phyloP scores from a whole-genome alignment of 164 flowering plant species.

The Nymphaea colorata region DNA sequence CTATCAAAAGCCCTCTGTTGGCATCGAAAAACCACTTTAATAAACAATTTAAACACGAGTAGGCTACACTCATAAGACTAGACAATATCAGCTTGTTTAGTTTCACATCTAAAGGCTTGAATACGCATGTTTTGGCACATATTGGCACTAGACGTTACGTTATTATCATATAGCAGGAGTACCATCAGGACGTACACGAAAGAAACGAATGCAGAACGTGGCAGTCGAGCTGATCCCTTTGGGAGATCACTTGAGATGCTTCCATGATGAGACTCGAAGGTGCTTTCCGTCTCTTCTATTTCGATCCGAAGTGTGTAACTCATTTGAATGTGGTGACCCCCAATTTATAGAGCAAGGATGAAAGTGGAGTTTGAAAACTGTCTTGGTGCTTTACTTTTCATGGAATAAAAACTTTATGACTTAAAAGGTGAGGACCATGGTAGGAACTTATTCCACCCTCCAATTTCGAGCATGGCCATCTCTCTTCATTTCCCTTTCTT shows the following conservation, averaged over 20 bases:
- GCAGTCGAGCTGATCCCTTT: background rate
- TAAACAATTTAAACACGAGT: no score
- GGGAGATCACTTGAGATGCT: no score
- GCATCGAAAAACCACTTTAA: no score
- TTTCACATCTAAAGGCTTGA: no score
- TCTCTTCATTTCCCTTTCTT: conserved; percentile 17
- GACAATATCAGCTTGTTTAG: no score
- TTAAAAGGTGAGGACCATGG: conserved; percentile 6
- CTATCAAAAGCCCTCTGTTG: no score
- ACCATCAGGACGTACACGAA: background rate
- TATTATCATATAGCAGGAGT: no score
- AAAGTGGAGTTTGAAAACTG: background rate
- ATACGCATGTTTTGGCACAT: no score
- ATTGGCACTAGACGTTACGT: no score
- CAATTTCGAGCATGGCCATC: conserved; percentile 18
- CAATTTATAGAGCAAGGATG: conserved; percentile 6
- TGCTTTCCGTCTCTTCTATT: background rate
- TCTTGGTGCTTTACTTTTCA: background rate
- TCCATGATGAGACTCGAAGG: no score
- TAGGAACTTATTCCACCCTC: conserved; percentile 25
- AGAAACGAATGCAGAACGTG: background rate
- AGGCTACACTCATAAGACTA: no score
- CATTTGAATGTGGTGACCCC: background rate
- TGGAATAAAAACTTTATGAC: conserved; percentile 4
- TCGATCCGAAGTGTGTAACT: background rate